A percentile compares a stretch with the other conserved stretches of the same genome.
phyloP scores from a whole-genome alignment of 179 eudicot species.

The Silene vulgaris region DNA sequence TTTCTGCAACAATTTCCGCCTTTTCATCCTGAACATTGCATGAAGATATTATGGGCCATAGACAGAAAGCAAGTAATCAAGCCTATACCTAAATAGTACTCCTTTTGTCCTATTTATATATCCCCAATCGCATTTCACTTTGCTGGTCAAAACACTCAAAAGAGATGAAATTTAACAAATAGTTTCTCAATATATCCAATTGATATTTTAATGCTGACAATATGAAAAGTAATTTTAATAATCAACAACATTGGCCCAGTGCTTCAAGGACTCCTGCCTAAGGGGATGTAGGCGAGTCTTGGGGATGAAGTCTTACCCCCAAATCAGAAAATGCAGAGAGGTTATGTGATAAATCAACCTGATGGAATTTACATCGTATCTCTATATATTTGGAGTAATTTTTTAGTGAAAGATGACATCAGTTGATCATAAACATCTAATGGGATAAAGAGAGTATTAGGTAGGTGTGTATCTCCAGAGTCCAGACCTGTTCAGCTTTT shows the following conservation, averaged over 20 bases:
- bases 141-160: neutral
- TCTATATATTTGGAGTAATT: neutral
- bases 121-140: neutral
- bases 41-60: conserved; percentile 2
- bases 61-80: neutral
- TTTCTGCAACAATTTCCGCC: conserved; percentile 32
- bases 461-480: neutral
- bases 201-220: neutral
- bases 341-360: neutral
- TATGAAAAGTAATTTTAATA: neutral
- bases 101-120: neutral
- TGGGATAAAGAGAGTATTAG: neutral
- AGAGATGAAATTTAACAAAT: neutral
- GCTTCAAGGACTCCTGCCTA: neutral
- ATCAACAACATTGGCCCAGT: neutral
- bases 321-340: neutral
- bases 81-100: neutral
- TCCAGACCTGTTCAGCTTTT: conserved; percentile 59
- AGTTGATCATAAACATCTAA: no score
- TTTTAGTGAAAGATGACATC: neutral
- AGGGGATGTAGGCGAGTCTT: neutral
- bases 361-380: neutral
- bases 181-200: no score
- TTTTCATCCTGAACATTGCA: conserved; percentile 48
- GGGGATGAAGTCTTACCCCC: neutral